phyloP scores from a whole-genome alignment of 257 asterid species.

The Capsicum rhomboideum region DNA sequence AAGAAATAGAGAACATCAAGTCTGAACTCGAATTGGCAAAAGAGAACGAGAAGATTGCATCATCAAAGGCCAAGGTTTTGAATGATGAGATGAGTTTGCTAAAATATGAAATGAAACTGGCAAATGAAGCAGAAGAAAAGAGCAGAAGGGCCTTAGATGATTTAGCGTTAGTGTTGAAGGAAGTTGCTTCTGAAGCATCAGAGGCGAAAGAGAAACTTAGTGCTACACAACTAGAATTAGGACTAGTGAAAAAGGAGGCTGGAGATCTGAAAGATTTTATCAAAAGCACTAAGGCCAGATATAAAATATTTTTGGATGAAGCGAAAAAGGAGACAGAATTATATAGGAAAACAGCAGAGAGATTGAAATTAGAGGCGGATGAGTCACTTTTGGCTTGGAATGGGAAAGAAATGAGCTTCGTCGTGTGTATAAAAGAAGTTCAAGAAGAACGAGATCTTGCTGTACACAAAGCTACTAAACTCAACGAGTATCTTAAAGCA shows the following conservation, averaged over 20 bases:
- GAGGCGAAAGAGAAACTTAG: slow-evolving; percentile 15
- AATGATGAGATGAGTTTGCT: slow-evolving; percentile 29
- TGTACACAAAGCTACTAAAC: slow-evolving; percentile 32
- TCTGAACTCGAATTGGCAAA: slow-evolving; percentile 18
- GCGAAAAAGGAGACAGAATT: slow-evolving; percentile 49
- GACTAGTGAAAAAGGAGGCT: slow-evolving; percentile 16
- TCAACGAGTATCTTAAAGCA: slow-evolving; percentile 16
- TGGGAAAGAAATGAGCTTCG: slow-evolving; percentile 75
- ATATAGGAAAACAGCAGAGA: slow-evolving; percentile 39
- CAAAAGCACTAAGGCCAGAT: slow-evolving; percentile 19
- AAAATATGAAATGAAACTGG: slow-evolving; percentile 38
- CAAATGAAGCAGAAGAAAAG: slow-evolving; percentile 21
- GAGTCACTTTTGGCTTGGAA: slow-evolving; percentile 75
- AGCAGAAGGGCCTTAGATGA: slow-evolving; percentile 80
- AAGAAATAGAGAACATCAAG: slow-evolving; percentile 7
- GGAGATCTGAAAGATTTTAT: slow-evolving; percentile 30
- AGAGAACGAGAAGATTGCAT: slow-evolving; percentile 20
- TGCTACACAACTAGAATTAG: background rate
- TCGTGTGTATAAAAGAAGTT: slow-evolving; percentile 51
- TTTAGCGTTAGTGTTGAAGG: slow-evolving; percentile 54
- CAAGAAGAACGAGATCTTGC: slow-evolving; percentile 56
- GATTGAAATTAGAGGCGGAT: slow-evolving; percentile 8
- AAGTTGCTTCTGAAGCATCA: slow-evolving; percentile 61
- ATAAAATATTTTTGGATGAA: slow-evolving; percentile 25
- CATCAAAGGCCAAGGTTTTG: background rate